These are phyloP conservation scores for Scutellaria minor DNA, from an alignment of 257 asterid species.

Conservation along the genomic window DNA sequence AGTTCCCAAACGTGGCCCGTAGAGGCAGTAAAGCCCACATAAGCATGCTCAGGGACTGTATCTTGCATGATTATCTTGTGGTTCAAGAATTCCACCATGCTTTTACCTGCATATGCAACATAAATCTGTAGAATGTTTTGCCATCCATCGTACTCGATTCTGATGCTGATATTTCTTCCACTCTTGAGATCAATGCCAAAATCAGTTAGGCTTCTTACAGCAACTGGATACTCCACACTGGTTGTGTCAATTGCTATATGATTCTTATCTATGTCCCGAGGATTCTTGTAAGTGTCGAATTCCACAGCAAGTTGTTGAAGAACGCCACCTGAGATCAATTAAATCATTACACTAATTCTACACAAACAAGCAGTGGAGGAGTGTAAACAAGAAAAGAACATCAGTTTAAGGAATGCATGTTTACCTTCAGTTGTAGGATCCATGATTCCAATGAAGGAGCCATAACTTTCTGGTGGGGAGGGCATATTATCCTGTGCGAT, in stretches of 20 bases:
- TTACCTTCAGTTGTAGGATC: constrained; percentile 72
- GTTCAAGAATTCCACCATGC: constrained; percentile 42
- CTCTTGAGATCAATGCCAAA: constrained; percentile 54
- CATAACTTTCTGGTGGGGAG: constrained; percentile 64
- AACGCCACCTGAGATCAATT: constrained; percentile 42
- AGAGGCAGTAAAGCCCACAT: constrained; percentile 66
- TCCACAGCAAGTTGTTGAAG: constrained; percentile 64
- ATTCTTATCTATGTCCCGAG: constrained; percentile 55
- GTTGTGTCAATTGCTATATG: constrained; percentile 64
- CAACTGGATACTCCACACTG: constrained; percentile 56
- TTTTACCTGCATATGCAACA: constrained; percentile 48
- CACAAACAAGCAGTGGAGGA: neutral
- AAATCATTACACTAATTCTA: neutral
- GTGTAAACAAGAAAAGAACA: neutral
- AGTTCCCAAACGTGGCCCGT: constrained; percentile 55
- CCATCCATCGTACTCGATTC: constrained; percentile 64
- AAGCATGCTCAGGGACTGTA: constrained; percentile 52
- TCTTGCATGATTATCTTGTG: constrained; percentile 53
- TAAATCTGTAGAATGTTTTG: constrained; percentile 46
- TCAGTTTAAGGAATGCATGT: neutral
- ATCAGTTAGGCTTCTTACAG: constrained; percentile 53
- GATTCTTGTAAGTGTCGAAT: constrained; percentile 64
- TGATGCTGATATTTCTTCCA: constrained; percentile 47
- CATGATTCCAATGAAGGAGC: constrained; percentile 68
- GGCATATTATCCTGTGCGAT: constrained; percentile 59